Conservation (phyloP, 345 rosid genomes). For the Gossypium raimondii region DNA sequence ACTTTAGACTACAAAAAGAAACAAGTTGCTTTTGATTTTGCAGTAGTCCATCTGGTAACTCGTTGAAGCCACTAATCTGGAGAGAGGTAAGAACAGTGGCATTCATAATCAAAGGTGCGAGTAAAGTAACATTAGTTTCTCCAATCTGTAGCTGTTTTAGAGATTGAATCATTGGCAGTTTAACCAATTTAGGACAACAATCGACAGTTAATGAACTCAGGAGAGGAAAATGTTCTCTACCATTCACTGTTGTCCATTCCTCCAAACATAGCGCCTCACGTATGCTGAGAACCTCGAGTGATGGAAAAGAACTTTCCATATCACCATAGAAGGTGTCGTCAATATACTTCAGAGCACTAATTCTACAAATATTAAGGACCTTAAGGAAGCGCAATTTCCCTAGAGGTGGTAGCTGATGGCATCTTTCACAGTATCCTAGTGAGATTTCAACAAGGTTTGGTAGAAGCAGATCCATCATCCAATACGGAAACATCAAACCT, state of each 20-base stretch:
- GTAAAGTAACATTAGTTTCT: neutral
- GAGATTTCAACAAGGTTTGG: too few species aligned
- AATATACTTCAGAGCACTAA: too few species aligned
- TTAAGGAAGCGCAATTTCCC: constrained; percentile 1
- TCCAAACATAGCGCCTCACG: too few species aligned
- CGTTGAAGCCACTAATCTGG: accelerated
- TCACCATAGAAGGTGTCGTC: too few species aligned
- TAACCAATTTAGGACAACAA: neutral
- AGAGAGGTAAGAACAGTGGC: neutral
- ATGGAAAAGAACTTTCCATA: too few species aligned
- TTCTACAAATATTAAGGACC: neutral
- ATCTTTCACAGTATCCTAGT: neutral
- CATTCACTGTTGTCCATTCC: too few species aligned
- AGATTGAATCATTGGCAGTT: neutral
- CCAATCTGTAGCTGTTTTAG: neutral
- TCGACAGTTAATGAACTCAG: neutral
- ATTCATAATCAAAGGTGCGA: neutral
- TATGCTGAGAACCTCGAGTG: too few species aligned
- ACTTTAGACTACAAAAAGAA: neutral
- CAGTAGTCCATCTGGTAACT: neutral
- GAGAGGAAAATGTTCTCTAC: too few species aligned
- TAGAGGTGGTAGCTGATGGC: constrained; percentile 1
- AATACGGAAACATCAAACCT: neutral
- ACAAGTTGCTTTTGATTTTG: neutral
- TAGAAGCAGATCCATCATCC: too few species aligned